These are phyloP conservation scores for Rhodosporidiobolus sp. DNA, from an alignment of 768 basidiomycete species.

Conservation along the genomic window DNA sequence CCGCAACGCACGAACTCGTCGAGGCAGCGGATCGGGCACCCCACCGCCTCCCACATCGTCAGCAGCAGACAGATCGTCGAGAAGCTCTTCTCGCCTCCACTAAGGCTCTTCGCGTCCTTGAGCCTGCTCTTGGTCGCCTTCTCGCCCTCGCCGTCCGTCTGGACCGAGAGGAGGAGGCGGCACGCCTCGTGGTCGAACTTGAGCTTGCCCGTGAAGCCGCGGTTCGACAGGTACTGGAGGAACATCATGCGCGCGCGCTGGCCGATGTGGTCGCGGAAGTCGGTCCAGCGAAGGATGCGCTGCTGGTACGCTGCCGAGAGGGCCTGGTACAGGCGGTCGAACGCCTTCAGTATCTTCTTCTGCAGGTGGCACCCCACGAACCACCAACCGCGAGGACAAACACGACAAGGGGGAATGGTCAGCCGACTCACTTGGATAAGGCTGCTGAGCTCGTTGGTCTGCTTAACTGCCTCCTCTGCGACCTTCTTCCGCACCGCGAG, in stretches of 20 bases:
- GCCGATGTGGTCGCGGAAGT: slow-evolving; percentile 85
- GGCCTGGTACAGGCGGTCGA: slow-evolving; percentile 53
- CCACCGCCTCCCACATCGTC: slow-evolving; percentile 94
- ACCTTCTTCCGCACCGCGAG: slow-evolving; percentile 63
- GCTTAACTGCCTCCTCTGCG: slow-evolving; percentile 61
- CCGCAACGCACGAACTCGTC: slow-evolving; percentile 82
- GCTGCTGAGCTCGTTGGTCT: slow-evolving; percentile 56
- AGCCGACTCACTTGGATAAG: slow-evolving; percentile 37
- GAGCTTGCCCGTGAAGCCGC: slow-evolving; percentile 57
- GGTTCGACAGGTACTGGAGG: slow-evolving; percentile 71
- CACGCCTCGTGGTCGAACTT: slow-evolving; percentile 78
- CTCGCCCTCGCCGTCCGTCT: slow-evolving; percentile 31
- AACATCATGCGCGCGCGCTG: slow-evolving; percentile 69
- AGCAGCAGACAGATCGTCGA: slow-evolving; percentile 89
- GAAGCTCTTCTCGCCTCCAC: slow-evolving; percentile 95
- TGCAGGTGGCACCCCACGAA: too few relatives aligned
- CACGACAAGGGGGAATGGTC: too few relatives aligned
- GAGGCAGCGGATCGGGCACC: slow-evolving; percentile 90
- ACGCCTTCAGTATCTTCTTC: neutral
- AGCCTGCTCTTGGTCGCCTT: slow-evolving; percentile 24
- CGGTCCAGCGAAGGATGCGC: slow-evolving; percentile 74
- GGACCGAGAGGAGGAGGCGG: slow-evolving; percentile 59
- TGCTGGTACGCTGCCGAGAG: slow-evolving; percentile 63
- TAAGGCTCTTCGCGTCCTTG: slow-evolving; percentile 55
- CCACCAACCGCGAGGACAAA: neutral